Base-by-base conservation (phyloP, 2,329 filamentous ascomycete species). In the Colletotrichum sp. region DNA sequence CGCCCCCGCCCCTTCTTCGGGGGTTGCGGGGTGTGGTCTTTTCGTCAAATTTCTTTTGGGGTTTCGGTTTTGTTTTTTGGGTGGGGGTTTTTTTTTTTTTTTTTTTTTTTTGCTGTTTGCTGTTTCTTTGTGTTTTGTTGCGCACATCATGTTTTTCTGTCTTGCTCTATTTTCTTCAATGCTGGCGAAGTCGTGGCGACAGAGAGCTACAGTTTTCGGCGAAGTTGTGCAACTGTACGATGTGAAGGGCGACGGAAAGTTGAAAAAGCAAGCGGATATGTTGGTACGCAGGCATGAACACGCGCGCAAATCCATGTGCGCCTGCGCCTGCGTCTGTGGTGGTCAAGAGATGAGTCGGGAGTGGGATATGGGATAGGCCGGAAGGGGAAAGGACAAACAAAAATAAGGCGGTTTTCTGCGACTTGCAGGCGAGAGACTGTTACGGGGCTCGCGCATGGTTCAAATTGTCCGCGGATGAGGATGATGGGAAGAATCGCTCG, bases 211-310 rank as follows among this genome's bases (percentile, higher is more conserved):
- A 76, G 59, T 65, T 69, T 34, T 24, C 30, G 52, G 64, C 62
- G 76, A 77, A 26, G 60, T 72, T 65, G 72, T 72, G 66, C 75
- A 57, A 70, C 71, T 76, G 72, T 77, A 77, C 67, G 75, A 77
- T 77, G 75, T 36, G 63, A 65, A 24, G 75, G 34, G 68, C 64
- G 44, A 63, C 28, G 59, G 39, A 21, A 68, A 16, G 57, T 30
- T 26, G 62, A 49, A 76, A 76, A 76, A 72, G 73, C 72, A 28
- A 72, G 64, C 55, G n/a, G 52, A 21, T 28, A 55, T 69, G 60
- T 76, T 72, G 69, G 69, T 36, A 72, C 69, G 69, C 73, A 69
- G 59, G 60, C 69, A 66, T 24, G 49, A 71, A 21, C 60, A 21
- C 68, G 10, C 44, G 30, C 49, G 65, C 39, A 57, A 21, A 12